Percentiles rank a stretch among this genome's conserved stretches.
These are phyloP conservation scores for Bathelium albidoporum DNA, from an alignment of 495 filamentous ascomycete genomes.

Conservation along the genomic window DNA sequence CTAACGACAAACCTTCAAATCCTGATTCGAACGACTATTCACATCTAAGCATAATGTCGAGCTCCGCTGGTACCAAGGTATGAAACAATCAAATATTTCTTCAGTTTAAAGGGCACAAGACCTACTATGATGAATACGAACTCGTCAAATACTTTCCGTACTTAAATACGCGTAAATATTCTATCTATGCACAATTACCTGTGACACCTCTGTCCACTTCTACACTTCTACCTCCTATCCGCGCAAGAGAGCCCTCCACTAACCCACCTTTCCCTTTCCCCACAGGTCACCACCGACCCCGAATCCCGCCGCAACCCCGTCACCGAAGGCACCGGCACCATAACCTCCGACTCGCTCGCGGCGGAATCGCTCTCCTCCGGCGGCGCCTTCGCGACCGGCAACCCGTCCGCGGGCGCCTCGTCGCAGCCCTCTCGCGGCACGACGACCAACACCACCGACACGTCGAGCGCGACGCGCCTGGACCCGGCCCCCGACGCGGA, in stretches of 20 bases:
- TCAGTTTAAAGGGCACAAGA: too few relatives aligned
- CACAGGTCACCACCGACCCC: constrained; percentile 39
- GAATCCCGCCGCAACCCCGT: constrained; percentile 33
- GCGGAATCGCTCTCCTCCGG: constrained; percentile 46
- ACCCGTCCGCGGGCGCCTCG: constrained; percentile 41
- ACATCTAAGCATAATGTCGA: constrained; percentile 4
- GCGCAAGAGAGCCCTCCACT: background rate
- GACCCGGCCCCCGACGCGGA: constrained; percentile 39
- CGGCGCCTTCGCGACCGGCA: constrained; percentile 42
- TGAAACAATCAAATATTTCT: background rate
- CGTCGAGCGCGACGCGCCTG: constrained; percentile 41
- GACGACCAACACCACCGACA: constrained; percentile 49
- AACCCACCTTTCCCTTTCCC: background rate
- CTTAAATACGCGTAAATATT: background rate
- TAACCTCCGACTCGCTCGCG: constrained; percentile 55
- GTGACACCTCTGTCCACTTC: background rate
- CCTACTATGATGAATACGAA: too few relatives aligned
- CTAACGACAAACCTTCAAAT: background rate
- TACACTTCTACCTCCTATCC: background rate
- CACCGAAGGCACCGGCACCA: constrained; percentile 44
- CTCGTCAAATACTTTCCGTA: background rate
- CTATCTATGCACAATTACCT: background rate
- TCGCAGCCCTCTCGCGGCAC: constrained; percentile 38
- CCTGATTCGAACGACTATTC: too few relatives aligned
- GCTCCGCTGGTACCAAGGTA: constrained; percentile 15